These are phyloP conservation scores for Pleoardoris graminearum DNA, from an alignment of 2,329 filamentous ascomycete genomes.

Conservation along the genomic window DNA sequence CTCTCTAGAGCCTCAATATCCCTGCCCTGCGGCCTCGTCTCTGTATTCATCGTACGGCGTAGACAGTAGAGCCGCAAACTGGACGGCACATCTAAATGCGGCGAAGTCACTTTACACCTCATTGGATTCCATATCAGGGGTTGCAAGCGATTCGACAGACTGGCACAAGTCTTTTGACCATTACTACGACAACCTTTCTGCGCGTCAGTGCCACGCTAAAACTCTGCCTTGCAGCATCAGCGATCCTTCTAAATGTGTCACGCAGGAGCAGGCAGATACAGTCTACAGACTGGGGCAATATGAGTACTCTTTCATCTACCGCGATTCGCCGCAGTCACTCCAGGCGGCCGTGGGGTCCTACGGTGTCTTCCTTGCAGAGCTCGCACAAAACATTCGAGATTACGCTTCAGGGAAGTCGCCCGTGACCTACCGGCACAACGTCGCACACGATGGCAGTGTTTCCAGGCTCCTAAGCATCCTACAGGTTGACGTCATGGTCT, in stretches of 20 bases:
- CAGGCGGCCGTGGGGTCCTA: slow-evolving; percentile 63
- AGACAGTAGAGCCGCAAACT: slow-evolving; percentile 52
- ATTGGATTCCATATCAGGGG: slow-evolving; percentile 71
- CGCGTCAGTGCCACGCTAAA: slow-evolving; percentile 74
- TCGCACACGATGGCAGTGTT: slow-evolving; percentile 78
- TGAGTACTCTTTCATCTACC: slow-evolving; percentile 80
- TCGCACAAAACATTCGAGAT: slow-evolving; percentile 66
- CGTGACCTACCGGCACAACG: slow-evolving; percentile 70
- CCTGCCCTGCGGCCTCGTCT: slow-evolving; percentile 59
- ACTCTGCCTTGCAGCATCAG: slow-evolving; percentile 69
- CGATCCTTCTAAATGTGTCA: slow-evolving; percentile 61
- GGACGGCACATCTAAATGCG: slow-evolving; percentile 66
- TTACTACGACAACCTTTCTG: slow-evolving; percentile 83
- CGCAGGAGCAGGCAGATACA: slow-evolving; percentile 63
- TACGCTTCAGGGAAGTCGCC: slow-evolving; percentile 21
- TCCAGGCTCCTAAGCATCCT: slow-evolving; percentile 69
- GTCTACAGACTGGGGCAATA: slow-evolving; percentile 79
- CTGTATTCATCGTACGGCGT: slow-evolving; percentile 53
- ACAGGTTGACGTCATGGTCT: slow-evolving; percentile 76
- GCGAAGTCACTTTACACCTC: slow-evolving; percentile 59
- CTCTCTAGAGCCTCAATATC: slow-evolving; percentile 73
- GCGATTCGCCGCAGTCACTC: slow-evolving; percentile 66
- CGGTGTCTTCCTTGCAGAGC: slow-evolving; percentile 75
- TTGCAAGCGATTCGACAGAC: slow-evolving; percentile 57
- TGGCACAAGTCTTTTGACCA: slow-evolving; percentile 78